Evolutionary conservation across 1,284 basidiomycete species (phyloP), one percentile per base, ranked within the genome.

Genomic region (Trametes pubescens): DNA sequence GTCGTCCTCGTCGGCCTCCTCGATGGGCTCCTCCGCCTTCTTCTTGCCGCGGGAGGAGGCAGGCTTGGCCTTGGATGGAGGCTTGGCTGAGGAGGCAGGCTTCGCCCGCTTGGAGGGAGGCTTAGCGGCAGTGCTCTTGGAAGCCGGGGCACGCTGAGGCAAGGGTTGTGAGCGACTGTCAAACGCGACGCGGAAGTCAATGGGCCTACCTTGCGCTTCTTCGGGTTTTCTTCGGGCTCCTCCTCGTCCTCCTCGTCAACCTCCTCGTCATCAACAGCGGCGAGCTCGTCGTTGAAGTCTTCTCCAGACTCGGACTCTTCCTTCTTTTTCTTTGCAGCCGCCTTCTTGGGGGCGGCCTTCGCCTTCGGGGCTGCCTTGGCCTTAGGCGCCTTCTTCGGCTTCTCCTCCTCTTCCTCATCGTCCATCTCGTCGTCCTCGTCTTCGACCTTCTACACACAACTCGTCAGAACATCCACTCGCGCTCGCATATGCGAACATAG

Each of bases 401-500:
- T 75, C 61, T 74, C 75, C 67, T 84, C 82, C 65, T 82, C 82
- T 35, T 77, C 80, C 24, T 79, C 68, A 37, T 72, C 72, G 47
- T 71, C 69, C 22, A 29, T 61, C 18, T 53, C 69, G 9, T 71
- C 69, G 7, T 71, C 71, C 9, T 69, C 73, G 11, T 73, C 72
- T 9, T 69, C 72, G 6, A 71, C 71, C 60, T 75, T 59, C 64
- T 64, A 26, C 55, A 62, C 24, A 49, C 18, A 57, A 37, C 11
- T 18, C 26, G 51, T 64, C 37, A 61, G 53, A 34, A 26, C 47
- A 51, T 10, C 18, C 57, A 29, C 46, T 58, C 59, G 59, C 57
- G 51, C n/a, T 26, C 11, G 13, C 29, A 59, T 21, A 24, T 55
- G 21, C 44, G 44, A 7, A n/a, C 9, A n/a, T 4, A 8, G 8